phyloP scores from a whole-genome alignment of 345 rosid species.

The Eucalyptus pauciflora region DNA sequence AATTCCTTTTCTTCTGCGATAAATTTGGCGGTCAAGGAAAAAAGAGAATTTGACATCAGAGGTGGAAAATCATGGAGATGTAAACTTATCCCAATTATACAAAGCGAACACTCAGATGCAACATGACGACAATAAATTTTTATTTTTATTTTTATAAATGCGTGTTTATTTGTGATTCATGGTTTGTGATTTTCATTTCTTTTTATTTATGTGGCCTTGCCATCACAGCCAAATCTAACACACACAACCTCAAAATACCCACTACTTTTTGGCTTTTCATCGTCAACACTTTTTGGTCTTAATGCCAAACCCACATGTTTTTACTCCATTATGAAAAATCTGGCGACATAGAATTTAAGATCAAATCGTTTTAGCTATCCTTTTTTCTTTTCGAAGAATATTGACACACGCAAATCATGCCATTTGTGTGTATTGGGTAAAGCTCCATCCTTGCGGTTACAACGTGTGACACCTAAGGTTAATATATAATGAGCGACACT shows the following conservation, averaged over 20 bases:
- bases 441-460: neutral
- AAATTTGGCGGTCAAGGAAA: neutral
- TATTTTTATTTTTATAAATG: no score
- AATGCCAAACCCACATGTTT: neutral
- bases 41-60: neutral
- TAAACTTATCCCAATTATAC: neutral
- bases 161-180: neutral
- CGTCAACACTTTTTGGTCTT: no score
- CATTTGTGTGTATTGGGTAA: neutral
- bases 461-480: neutral
- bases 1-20: conserved; percentile 47
- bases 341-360: neutral
- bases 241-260: neutral
- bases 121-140: neutral
- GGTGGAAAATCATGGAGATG: neutral
- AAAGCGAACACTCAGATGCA: neutral
- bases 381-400: no score
- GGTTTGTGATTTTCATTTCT: neutral
- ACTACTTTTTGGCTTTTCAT: neutral
- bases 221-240: neutral
- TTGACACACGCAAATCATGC: neutral
- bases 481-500: neutral
- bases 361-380: neutral
- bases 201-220: neutral
- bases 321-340: neutral